Evolutionary conservation across 768 basidiomycete genomes (phyloP).

Genomic region (Russula vinacea): DNA sequence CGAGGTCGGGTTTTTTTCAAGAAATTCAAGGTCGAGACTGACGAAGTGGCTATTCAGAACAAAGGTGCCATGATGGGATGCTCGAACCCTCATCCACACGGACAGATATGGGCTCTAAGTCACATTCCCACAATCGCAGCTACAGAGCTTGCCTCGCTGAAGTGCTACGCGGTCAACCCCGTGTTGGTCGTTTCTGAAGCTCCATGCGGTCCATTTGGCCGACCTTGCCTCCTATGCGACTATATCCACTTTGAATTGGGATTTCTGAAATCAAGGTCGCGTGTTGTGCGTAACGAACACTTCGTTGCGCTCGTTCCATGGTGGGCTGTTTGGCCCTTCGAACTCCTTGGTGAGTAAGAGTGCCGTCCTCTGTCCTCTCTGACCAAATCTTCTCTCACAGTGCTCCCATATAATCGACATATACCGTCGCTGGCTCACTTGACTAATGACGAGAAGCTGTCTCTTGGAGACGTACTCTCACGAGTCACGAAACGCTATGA

Average conservation of each 20-base stretch:
- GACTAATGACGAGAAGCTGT: conserved; percentile 52
- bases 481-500: conserved; percentile 66
- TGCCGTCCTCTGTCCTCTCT: conserved; percentile 2
- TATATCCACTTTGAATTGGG: conserved; percentile 67
- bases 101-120: conserved; percentile 83
- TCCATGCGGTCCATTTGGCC: conserved; percentile 54
- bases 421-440: conserved; percentile 68
- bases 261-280: conserved; percentile 48
- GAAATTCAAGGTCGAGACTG: background rate
- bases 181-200: conserved; percentile 43
- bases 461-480: conserved; percentile 68
- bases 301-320: conserved; percentile 88
- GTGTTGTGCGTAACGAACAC: conserved; percentile 64
- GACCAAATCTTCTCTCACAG: conserved; percentile 38
- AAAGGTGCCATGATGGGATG: conserved; percentile 96
- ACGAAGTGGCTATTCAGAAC: conserved; percentile 50
- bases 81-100: conserved; percentile 92
- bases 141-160: conserved; percentile 59
- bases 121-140: conserved; percentile 66
- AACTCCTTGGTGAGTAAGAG: conserved; percentile 59
- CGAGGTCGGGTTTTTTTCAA: conserved; percentile 50
- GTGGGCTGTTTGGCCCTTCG: conserved; percentile 96
- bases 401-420: conserved; percentile 75
- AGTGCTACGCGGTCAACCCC: conserved; percentile 44
- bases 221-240: conserved; percentile 73